These are phyloP conservation scores for Ailanthus altissimus DNA, from an alignment of 345 rosid species.

Conservation along the genomic window DNA sequence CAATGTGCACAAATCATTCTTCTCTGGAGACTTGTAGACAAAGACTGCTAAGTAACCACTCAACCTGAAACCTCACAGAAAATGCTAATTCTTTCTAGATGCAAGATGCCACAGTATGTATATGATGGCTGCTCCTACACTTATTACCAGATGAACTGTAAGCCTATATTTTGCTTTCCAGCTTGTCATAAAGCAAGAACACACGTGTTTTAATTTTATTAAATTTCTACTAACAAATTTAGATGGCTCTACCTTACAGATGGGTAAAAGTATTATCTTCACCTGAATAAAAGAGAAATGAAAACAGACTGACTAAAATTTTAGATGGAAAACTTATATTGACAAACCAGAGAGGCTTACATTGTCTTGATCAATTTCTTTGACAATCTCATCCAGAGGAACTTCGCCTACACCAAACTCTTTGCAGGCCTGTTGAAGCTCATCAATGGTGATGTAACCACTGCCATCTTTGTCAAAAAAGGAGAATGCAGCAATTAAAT, in stretches of 20 bases:
- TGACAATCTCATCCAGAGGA: slow-evolving; percentile 78
- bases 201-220: not conserved
- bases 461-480: slow-evolving; percentile 93
- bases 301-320: not conserved
- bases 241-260: not conserved
- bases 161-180: not conserved
- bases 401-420: slow-evolving; percentile 87
- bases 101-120: too few relatives aligned
- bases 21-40: not conserved
- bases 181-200: not conserved
- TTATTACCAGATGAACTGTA: not conserved
- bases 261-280: not conserved
- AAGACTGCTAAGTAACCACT: not conserved
- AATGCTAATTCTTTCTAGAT: too few relatives aligned
- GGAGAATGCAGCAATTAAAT: slow-evolving; percentile 79
- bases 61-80: not conserved
- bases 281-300: not conserved
- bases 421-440: slow-evolving; percentile 91
- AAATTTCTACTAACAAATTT: not conserved
- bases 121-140: too few relatives aligned
- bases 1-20: not conserved
- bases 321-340: not conserved
- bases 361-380: slow-evolving; percentile 88
- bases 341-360: slow-evolving; percentile 46
- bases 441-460: slow-evolving; percentile 88